These are phyloP conservation scores for Anisodus acutangulus DNA, from an alignment of 257 asterid genomes.

Conservation along the genomic window DNA sequence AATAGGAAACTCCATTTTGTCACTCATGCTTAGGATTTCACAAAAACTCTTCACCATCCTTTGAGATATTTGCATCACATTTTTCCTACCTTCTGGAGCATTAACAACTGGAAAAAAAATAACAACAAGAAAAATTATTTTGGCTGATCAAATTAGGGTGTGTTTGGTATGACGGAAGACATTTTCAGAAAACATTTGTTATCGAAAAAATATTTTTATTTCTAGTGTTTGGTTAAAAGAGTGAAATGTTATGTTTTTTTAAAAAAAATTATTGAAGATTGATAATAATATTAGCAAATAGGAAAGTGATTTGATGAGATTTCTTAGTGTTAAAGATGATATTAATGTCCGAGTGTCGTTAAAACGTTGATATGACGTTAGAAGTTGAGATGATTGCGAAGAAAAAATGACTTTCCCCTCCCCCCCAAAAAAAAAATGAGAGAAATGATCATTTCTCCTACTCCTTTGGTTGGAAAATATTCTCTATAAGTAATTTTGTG, in stretches of 20 bases:
- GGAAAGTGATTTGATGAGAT: neutral
- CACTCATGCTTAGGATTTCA: conserved; percentile 54
- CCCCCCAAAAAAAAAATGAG: neutral
- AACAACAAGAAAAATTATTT: neutral
- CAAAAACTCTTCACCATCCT: conserved; percentile 66
- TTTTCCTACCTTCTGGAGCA: conserved; percentile 51
- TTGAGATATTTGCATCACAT: conserved; percentile 60
- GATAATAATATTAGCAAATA: neutral
- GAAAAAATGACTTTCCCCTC: neutral
- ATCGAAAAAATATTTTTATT: neutral
- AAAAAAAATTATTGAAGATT: neutral
- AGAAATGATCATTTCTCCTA: neutral
- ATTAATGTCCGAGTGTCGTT: neutral
- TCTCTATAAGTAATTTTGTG: neutral
- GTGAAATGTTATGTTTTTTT: no score
- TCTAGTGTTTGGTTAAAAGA: neutral
- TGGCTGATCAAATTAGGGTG: neutral
- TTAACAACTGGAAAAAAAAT: conserved; percentile 43
- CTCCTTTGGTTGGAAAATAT: neutral
- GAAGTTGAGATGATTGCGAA: neutral
- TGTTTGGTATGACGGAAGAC: neutral
- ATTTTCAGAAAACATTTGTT: neutral
- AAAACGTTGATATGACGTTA: neutral
- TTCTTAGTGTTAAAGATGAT: neutral
- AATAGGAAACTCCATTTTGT: conserved; percentile 47